phyloP scores from a whole-genome alignment of 2,329 filamentous ascomycete genomes.

The Elsinoe fawcettii region DNA sequence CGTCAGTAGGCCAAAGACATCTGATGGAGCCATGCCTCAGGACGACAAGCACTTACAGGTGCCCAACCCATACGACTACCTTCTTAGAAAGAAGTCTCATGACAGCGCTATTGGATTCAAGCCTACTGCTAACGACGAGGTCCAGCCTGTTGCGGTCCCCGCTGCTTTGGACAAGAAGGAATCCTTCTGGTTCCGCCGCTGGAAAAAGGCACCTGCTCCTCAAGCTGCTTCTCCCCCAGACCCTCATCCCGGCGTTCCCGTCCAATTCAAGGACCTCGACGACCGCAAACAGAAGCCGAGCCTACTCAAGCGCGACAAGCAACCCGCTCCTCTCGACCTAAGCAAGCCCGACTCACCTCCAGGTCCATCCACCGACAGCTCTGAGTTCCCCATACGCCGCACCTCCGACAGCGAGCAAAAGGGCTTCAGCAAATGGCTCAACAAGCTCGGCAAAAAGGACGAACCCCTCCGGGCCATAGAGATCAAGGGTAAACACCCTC shows the following conservation, averaged over 20 bases:
- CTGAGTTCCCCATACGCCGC: conserved; percentile 39
- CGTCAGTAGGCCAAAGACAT: conserved; percentile 5
- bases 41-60: conserved; percentile 16
- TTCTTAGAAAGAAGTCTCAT: conserved; percentile 17
- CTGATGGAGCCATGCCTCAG: conserved; percentile 12
- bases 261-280: conserved; percentile 14
- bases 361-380: conserved; percentile 27
- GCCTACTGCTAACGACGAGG: conserved; percentile 19
- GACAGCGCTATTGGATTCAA: conserved; percentile 21
- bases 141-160: conserved; percentile 15
- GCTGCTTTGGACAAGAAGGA: conserved; percentile 33
- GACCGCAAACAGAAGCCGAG: conserved; percentile 21
- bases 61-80: conserved; percentile 15
- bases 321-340: conserved; percentile 24
- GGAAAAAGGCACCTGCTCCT: conserved; percentile 15
- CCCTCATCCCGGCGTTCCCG: conserved; percentile 13
- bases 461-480: conserved; percentile 34
- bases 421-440: conserved; percentile 47
- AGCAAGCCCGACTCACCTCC: conserved; percentile 8
- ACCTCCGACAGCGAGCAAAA: conserved; percentile 21
- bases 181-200: conserved; percentile 37
- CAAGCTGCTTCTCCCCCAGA: background rate
- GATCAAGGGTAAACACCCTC: conserved; percentile 29
- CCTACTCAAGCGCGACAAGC: conserved; percentile 27
- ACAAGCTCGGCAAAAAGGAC: conserved; percentile 46